Evolutionary conservation across 805 yeast species (phyloP).

Genomic region (Jamesozyma piceae): DNA sequence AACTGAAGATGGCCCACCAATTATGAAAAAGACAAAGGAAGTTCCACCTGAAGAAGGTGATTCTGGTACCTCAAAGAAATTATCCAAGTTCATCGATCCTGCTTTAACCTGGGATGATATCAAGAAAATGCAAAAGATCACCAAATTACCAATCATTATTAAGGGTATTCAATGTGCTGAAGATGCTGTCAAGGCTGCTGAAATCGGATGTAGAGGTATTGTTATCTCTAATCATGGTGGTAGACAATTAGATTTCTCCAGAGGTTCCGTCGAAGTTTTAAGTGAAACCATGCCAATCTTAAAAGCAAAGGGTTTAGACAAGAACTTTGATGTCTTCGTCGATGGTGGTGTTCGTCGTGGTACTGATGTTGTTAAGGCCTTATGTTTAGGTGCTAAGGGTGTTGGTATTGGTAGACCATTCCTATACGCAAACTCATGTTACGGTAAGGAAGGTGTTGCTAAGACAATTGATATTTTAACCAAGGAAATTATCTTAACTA

Average conservation of each 20-base stretch:
- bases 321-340: slow-evolving; percentile 46
- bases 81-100: slow-evolving; percentile 72
- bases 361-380: slow-evolving; percentile 53
- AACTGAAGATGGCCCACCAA: slow-evolving; percentile 18
- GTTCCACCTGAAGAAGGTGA: slow-evolving; percentile 35
- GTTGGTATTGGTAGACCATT: slow-evolving; percentile 63
- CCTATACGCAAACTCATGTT: slow-evolving; percentile 51
- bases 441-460: slow-evolving; percentile 55
- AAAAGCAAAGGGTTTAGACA: slow-evolving; percentile 36
- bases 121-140: slow-evolving; percentile 42
- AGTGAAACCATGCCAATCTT: slow-evolving; percentile 57
- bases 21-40: slow-evolving; percentile 33
- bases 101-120: slow-evolving; percentile 57
- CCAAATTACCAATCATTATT: slow-evolving; percentile 57
- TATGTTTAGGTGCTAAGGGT: slow-evolving; percentile 61
- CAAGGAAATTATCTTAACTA: slow-evolving; percentile 62
- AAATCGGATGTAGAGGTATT: slow-evolving; percentile 62
- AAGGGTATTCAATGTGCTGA: slow-evolving; percentile 78
- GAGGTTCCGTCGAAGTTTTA: slow-evolving; percentile 63
- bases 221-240: slow-evolving; percentile 87
- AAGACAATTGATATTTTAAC: slow-evolving; percentile 51
- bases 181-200: slow-evolving; percentile 65
- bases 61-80: slow-evolving; percentile 79
- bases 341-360: slow-evolving; percentile 69
- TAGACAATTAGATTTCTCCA: slow-evolving; percentile 70